A percentile compares a stretch with the other conserved stretches of the same genome.
Conservation (phyloP, 1,284 basidiomycete genomes). For the Fomitopsis schrenkii region DNA sequence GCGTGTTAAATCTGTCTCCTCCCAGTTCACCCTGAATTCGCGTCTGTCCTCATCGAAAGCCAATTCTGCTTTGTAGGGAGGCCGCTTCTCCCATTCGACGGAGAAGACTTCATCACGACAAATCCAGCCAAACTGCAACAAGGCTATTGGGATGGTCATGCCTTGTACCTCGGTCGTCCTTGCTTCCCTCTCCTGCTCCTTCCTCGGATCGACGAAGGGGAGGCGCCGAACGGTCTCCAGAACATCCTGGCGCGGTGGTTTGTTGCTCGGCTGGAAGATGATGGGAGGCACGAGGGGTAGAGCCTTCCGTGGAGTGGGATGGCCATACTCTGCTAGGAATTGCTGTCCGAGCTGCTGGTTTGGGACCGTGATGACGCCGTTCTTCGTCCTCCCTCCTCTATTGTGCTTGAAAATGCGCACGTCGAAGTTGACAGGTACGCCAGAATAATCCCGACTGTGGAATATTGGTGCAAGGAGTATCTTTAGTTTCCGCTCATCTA, state of each 20-base stretch:
- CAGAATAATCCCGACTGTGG: constrained; percentile 37
- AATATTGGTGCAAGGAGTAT: constrained; percentile 38
- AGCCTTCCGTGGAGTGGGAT: constrained; percentile 8
- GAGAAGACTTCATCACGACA: constrained; percentile 53
- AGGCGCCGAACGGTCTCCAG: constrained; percentile 37
- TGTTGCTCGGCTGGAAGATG: constrained; percentile 35
- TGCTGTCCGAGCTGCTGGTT: constrained; percentile 29
- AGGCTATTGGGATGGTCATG: constrained; percentile 26
- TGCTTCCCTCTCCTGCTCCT: constrained; percentile 24
- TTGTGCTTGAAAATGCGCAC: constrained; percentile 26
- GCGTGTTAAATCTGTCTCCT: constrained; percentile 18
- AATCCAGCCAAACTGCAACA: constrained; percentile 50
- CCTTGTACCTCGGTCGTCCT: constrained; percentile 26
- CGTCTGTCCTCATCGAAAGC: constrained; percentile 41
- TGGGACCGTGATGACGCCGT: constrained; percentile 48
- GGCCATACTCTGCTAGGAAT: constrained; percentile 47
- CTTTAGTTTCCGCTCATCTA: constrained; percentile 32
- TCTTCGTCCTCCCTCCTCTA: constrained; percentile 31
- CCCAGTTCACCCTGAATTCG: constrained; percentile 39
- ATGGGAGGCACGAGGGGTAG: constrained; percentile 32
- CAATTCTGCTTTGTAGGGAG: constrained; percentile 20
- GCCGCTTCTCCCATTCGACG: constrained; percentile 46
- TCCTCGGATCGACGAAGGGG: constrained; percentile 44
- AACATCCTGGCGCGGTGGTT: constrained; percentile 28
- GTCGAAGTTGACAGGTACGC: constrained; percentile 44